A percentile compares a stretch with the other conserved stretches of the same genome.
These are phyloP conservation scores for Fusarium lyarnte DNA, from an alignment of 2,329 filamentous ascomycete species.

Conservation along the genomic window DNA sequence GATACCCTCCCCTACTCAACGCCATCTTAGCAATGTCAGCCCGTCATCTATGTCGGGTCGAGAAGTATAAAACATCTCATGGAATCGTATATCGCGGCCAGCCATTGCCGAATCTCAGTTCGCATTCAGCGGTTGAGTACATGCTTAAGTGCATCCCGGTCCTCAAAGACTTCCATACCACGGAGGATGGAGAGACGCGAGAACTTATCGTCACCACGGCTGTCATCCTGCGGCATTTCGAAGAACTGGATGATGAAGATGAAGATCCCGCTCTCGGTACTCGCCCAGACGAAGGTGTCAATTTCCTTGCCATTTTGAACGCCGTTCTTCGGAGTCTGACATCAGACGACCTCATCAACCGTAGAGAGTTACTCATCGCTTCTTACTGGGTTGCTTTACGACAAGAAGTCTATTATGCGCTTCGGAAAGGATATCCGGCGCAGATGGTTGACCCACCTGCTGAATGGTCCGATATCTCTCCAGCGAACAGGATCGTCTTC, in stretches of 20 bases:
- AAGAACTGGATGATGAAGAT: constrained; percentile 34
- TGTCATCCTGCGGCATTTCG: constrained; percentile 31
- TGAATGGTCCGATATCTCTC: constrained; percentile 33
- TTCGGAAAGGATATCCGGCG: constrained; percentile 22
- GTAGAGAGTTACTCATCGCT: constrained; percentile 7
- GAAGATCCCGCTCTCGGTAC: not conserved
- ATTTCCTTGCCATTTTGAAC: constrained; percentile 32
- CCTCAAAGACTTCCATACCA: constrained; percentile 33
- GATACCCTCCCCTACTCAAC: constrained; percentile 23
- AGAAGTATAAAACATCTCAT: constrained; percentile 7
- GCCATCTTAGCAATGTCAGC: constrained; percentile 33
- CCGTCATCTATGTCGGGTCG: constrained; percentile 10
- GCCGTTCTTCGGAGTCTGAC: constrained; percentile 31
- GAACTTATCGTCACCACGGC: constrained; percentile 30
- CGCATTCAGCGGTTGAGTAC: constrained; percentile 28
- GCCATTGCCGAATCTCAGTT: constrained; percentile 1
- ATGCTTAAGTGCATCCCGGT: constrained; percentile 34
- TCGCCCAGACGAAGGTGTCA: not conserved
- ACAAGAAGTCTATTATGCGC: constrained; percentile 33
- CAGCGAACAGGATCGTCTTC: constrained; percentile 30
- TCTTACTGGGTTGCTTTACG: constrained; percentile 38
- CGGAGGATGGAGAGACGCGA: constrained; percentile 22
- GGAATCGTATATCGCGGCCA: constrained; percentile 30
- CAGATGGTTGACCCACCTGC: constrained; percentile 35
- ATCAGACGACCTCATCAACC: constrained; percentile 17